phyloP scores from a whole-genome alignment of 2,329 filamentous ascomycete species.

The Trichocomaceae sp. region DNA sequence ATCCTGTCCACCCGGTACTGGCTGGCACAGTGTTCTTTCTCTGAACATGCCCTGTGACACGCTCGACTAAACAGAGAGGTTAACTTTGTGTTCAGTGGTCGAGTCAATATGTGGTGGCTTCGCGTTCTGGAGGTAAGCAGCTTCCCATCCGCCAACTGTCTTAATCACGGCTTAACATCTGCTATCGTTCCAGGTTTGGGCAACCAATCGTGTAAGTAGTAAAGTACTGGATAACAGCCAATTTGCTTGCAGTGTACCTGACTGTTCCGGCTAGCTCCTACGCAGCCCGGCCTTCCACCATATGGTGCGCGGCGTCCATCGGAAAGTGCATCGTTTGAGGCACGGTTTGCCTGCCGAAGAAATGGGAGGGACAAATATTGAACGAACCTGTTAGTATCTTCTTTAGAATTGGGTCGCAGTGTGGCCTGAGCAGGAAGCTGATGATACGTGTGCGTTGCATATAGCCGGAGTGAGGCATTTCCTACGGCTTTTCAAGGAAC shows the following conservation, averaged over 20 bases:
- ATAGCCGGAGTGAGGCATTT: conserved; percentile 29
- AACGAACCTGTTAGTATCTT: conserved; percentile 26
- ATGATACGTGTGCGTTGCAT: neutral
- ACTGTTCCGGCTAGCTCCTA: conserved; percentile 29
- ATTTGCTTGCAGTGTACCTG: conserved; percentile 10
- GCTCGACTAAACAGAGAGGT: neutral
- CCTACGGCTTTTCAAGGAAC: conserved; percentile 36
- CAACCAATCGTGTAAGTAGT: conserved; percentile 31
- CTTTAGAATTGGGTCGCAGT: neutral
- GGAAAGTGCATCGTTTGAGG: conserved; percentile 35
- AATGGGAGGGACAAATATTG: conserved; percentile 37
- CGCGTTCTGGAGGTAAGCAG: conserved; percentile 30
- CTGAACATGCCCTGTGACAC: conserved; percentile 5
- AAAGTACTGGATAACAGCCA: conserved; percentile 17
- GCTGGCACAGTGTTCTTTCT: neutral
- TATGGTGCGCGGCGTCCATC: conserved; percentile 38
- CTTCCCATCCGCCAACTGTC: conserved; percentile 1
- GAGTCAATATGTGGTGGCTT: conserved; percentile 19
- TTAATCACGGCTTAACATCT: conserved; percentile 11
- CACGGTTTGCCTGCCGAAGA: conserved; percentile 39
- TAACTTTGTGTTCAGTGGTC: conserved; percentile 7
- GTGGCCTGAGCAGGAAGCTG: neutral
- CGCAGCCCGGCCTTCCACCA: conserved; percentile 39
- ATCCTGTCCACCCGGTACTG: neutral
- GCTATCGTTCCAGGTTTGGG: conserved; percentile 26